Conservation (phyloP, 805 yeast genomes). For the Candida glaebosa region DNA sequence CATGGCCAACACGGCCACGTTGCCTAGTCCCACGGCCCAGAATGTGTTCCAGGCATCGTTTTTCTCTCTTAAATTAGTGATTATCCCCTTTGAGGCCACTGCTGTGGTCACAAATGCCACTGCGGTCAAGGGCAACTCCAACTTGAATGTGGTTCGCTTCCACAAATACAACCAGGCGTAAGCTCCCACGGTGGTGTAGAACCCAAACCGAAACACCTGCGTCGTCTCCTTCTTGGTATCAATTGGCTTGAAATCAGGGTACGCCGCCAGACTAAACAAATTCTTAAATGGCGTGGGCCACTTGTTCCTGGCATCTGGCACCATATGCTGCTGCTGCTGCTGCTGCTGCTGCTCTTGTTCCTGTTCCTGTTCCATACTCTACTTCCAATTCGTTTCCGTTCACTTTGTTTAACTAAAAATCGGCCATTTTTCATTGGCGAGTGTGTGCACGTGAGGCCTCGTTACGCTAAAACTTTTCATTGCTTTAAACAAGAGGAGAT, state of each 20-base stretch:
- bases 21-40: slow-evolving; percentile 58
- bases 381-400: slow-evolving; percentile 8
- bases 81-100: slow-evolving; percentile 44
- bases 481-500: background rate
- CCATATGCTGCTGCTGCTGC: slow-evolving; percentile 9
- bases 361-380: no score
- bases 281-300: slow-evolving; percentile 42
- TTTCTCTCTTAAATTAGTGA: slow-evolving; percentile 59
- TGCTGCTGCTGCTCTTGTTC: no score
- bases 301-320: slow-evolving; percentile 38
- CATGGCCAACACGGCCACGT: slow-evolving; percentile 43
- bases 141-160: slow-evolving; percentile 41
- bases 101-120: slow-evolving; percentile 49
- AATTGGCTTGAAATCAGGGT: slow-evolving; percentile 50
- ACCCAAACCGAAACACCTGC: slow-evolving; percentile 43
- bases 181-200: slow-evolving; percentile 48
- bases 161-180: slow-evolving; percentile 44
- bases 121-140: slow-evolving; percentile 37
- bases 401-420: background rate
- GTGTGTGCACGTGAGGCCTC: no score
- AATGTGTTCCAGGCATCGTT: slow-evolving; percentile 62
- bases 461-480: no score
- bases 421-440: background rate
- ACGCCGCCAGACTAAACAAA: slow-evolving; percentile 34
- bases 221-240: slow-evolving; percentile 51